Evolutionary conservation across 1,284 basidiomycete genomes (phyloP), one percentile per base, ranked within the genome.

Genomic region (Taiwanofungus camphoratus): DNA sequence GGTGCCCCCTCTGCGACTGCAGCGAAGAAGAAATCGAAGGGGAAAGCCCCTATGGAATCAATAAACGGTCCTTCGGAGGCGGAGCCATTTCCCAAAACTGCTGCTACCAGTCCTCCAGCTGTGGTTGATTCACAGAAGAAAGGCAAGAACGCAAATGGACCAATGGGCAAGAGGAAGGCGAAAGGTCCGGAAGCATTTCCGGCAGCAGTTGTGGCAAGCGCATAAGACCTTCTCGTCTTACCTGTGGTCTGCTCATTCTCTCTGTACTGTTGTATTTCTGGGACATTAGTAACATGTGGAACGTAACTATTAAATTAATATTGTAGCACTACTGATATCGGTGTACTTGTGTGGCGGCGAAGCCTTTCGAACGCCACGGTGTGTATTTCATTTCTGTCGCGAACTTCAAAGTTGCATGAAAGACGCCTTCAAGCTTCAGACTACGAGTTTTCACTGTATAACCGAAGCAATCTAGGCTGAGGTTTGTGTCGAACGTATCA

Each of bases 131-230:
- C 52, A 26, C 47, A 47, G 19, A 59, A 54, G 53, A 65, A 55
- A 49, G 60, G 55, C 34, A 65, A 62, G 58, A 56, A 48, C 51
- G 53, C 49, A 39, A 56, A 42, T 51, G 56, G 49, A 45, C 56
- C 50, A 46, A 52, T 64, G 22, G 52, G 44, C 39, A 60, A 62
- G 58, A 60, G 62, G 60, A 58, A 59, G 45, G 44, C 52, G 42
- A 64, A 64, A 41, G 49, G 49, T 46, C 58, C 60, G 41, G 54
- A 54, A 20, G 48, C 53, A 24, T 57, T 75, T 13, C 74, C 74
- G 36, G 66, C 75, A 41, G 70, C 75, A 33, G 73, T 79, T 21
- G 64, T 71, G 41, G 74, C 77, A 31, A 79, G 71, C 54, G 75
- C 75, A 16, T 78, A 58, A 63, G 34, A 26, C 12, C 24, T 24